Evolutionary conservation across 2,329 filamentous ascomycete species (phyloP), one percentile per base, ranked within the genome.

Genomic region (Chaetomium globosum): DNA sequence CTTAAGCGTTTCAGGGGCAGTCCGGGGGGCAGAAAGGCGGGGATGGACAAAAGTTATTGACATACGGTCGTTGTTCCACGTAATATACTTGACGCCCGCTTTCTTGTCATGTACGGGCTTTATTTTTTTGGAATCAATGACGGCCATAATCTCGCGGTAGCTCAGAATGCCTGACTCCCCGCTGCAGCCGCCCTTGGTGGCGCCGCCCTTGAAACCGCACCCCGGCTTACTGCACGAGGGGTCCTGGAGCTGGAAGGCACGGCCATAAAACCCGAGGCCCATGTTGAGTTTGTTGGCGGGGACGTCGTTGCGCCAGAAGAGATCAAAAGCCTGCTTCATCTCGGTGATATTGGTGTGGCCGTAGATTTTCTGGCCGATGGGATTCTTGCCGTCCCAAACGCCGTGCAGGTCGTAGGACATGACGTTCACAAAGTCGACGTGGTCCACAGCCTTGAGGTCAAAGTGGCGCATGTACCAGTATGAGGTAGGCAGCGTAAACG

Each of bases 391-490:
- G 31, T 55, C 53, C 53, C 53, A 55, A n/a, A 23, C n/a, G 16
- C 53, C 53, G 53, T 55, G 51, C 3, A 31, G 4, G 26, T 36
- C 33, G 12, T 36, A 36, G 12, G 33, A 36, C 33, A 36, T 36
- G 33, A 36, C 33, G 12, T 36, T 36, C 3, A 36, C 33, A 10
- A 36, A 36, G 33, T 36, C 33, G 8, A 36, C 33, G 12, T 36
- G 33, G 3, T 36, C 33, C 3, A 36, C 9, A 1, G 33, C 9
- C 9, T 36, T 36, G 9, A 75, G 57, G 28, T 75, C 71, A 31
- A 75, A 76, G 54, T 70, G 63, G 12, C 63, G 67, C 9, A 76
- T 59, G 30, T 75, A 75, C 46, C 46, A 49, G 9, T 6, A 49
- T 28, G 21, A 28, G 12, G 26, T 12, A 4, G 21, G 23, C 8